A percentile compares a stretch with the other conserved stretches of the same genome.
Evolutionary conservation across 495 filamentous ascomycete species (phyloP).

Genomic region (Tuber aestivum): DNA sequence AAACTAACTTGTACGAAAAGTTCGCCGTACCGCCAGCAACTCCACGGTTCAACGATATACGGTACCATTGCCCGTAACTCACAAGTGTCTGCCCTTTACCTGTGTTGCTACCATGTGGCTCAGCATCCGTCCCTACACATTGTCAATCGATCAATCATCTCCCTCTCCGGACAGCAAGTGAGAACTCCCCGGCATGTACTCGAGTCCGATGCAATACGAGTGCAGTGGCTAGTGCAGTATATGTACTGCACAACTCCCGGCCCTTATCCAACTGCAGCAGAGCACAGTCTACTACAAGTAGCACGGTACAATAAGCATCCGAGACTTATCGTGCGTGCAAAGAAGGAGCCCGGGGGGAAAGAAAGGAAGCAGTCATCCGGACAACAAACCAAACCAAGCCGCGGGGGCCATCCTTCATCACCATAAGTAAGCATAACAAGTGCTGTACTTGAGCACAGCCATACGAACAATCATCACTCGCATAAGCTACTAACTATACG

Average conservation of each 20-base stretch:
- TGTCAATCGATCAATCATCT: background rate
- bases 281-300: background rate
- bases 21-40: background rate
- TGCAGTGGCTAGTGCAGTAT: background rate
- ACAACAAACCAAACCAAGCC: background rate
- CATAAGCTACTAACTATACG: background rate
- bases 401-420: background rate
- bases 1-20: too few species aligned
- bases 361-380: background rate
- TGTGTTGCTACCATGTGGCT: background rate
- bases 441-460: background rate
- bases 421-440: background rate
- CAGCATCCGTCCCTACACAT: background rate
- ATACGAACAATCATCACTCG: background rate
- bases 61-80: too few species aligned
- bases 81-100: too few species aligned
- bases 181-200: background rate
- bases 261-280: background rate
- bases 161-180: background rate
- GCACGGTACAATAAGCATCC: background rate
- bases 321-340: background rate
- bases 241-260: background rate
- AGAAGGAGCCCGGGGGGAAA: background rate
- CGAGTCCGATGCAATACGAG: background rate
- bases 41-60: background rate